These are phyloP conservation scores for Xylogone sp. DNA, from an alignment of 2,329 filamentous ascomycete genomes.

Conservation along the genomic window DNA sequence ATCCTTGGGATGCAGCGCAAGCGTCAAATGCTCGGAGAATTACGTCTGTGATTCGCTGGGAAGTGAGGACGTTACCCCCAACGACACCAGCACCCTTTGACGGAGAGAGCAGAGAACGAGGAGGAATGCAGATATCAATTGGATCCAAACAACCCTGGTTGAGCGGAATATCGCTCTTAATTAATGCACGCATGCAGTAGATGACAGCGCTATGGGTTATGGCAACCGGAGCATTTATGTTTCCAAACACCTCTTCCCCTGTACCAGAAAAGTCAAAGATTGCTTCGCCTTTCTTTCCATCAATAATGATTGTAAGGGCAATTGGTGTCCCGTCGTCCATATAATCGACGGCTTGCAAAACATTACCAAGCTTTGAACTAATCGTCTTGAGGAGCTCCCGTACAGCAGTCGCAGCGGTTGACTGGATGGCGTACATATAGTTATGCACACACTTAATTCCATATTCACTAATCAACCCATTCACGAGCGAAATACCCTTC, in stretches of 20 bases:
- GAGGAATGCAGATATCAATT: slow-evolving; percentile 66
- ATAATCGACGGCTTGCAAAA: slow-evolving; percentile 61
- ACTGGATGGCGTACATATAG: slow-evolving; percentile 69
- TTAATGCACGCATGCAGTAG: slow-evolving; percentile 75
- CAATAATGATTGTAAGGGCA: slow-evolving; percentile 42
- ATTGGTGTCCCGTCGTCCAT: slow-evolving; percentile 42
- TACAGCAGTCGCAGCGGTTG: slow-evolving; percentile 1
- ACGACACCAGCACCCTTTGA: slow-evolving; percentile 73
- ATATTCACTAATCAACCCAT: slow-evolving; percentile 68
- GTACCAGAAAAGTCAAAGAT: slow-evolving; percentile 74
- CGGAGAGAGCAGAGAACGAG: slow-evolving; percentile 64
- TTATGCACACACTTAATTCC: slow-evolving; percentile 69
- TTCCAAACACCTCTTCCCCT: slow-evolving; percentile 68
- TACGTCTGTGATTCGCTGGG: slow-evolving; percentile 74
- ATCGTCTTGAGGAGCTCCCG: slow-evolving; percentile 33
- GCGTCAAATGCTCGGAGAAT: slow-evolving; percentile 74
- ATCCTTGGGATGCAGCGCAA: slow-evolving; percentile 72
- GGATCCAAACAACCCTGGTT: slow-evolving; percentile 79
- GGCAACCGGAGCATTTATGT: slow-evolving; percentile 73
- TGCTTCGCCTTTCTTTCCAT: slow-evolving; percentile 66
- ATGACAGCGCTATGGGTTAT: slow-evolving; percentile 80
- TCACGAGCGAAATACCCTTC: slow-evolving; percentile 73
- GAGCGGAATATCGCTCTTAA: slow-evolving; percentile 73
- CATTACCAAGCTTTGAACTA: slow-evolving; percentile 57
- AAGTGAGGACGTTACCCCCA: slow-evolving; percentile 75